Base-by-base conservation (phyloP, 2,329 filamentous ascomycete species). In the Elsinoe batatas region DNA sequence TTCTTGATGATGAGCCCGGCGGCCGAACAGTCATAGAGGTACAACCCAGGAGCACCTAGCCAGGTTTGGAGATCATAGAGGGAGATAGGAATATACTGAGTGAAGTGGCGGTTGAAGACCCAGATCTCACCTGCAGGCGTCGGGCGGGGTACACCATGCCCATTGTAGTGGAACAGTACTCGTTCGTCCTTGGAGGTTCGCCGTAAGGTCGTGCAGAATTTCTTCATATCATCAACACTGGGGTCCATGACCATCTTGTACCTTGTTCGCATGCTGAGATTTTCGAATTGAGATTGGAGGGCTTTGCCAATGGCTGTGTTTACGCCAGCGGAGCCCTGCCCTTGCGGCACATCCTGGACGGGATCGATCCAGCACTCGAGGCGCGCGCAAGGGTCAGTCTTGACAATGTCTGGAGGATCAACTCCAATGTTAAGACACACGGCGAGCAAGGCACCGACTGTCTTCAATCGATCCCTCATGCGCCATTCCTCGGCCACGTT, bases 81-180 rank as follows among this genome's bases (percentile, higher is more conserved):
- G 1, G 91, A 95, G 42, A 98, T 88, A 0, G 93, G 93, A 40
- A 98, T 98, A 68, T 98, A 98, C 71, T 98, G 93, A 0, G 93
- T 98, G 68, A 96, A 98, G 62, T 89, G 97, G 64, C 93, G 91
- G 72, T 98, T 98, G 71, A 98, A 98, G 4, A 97, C 94, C 93
- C 93, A 98, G 17, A 98, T 95, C 70, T 98, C 93, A 12, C 93
- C 93, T 3, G 91, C 96, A 2, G 87, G 83, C 0, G 93, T 98
- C 2, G 93, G 93, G 65, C 96, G 89, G 1, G 93, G 93, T 10
- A 98, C 93, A 46, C 93, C 93, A 69, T 98, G 93, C 13, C 93
- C 93, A 64, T 98, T 98, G 76, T 98, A 98, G 68, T 98, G 93
- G 64, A 98, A 88, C n/a, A 98, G 76, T 1, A 98, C 89, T 50